These are phyloP conservation scores for Cyberlindnera japonica DNA, from an alignment of 805 yeast genomes.

Conservation along the genomic window DNA sequence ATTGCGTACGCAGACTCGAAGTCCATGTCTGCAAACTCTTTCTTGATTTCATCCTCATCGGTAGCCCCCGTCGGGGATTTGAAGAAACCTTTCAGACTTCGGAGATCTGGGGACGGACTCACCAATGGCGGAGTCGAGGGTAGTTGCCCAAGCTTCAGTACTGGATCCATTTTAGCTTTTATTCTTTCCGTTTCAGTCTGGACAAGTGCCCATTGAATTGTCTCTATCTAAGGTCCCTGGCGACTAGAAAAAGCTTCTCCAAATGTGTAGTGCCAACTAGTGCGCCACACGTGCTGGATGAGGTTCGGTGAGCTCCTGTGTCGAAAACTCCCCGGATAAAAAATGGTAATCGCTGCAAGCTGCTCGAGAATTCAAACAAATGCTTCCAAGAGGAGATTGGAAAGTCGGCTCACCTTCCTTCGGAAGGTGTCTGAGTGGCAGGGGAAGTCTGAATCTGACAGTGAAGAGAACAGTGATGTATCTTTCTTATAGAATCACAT, in stretches of 20 bases:
- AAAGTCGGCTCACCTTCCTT: neutral
- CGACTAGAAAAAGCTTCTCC: no score
- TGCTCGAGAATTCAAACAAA: no score
- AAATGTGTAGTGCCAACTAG: no score
- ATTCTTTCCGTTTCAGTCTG: neutral
- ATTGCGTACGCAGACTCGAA: conserved; percentile 29
- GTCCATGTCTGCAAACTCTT: conserved; percentile 24
- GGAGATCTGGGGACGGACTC: conserved; percentile 15
- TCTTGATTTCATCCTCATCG: conserved; percentile 2
- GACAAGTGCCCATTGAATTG: neutral
- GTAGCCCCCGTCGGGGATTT: conserved; percentile 8
- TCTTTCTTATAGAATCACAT: conserved; percentile 4
- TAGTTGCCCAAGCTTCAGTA: conserved; percentile 8
- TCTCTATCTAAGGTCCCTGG: neutral
- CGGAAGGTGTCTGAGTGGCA: neutral
- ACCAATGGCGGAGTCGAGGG: conserved; percentile 17
- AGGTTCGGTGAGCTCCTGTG: no score
- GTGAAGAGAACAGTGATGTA: no score
- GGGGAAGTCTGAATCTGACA: neutral
- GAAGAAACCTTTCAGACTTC: conserved; percentile 8
- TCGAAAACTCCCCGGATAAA: no score
- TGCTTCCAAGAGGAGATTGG: no score
- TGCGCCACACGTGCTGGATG: no score
- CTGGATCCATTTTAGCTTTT: conserved; percentile 9
- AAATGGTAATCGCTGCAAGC: no score